phyloP scores from a whole-genome alignment of 176 grass and related monocot genomes.

The Oryza glumipatula region DNA sequence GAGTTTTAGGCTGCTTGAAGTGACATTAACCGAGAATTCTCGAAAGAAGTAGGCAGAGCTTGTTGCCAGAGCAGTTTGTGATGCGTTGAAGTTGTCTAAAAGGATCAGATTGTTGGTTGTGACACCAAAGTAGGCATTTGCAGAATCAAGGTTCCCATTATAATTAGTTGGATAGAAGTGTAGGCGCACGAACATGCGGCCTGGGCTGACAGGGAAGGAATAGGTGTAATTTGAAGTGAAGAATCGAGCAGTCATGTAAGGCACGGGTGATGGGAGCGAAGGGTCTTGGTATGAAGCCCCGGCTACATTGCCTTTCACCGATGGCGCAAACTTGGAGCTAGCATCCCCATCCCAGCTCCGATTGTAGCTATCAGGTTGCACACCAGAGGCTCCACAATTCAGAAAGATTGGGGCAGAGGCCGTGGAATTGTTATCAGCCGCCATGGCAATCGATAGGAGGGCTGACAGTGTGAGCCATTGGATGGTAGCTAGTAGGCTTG shows the following conservation, averaged over 20 bases:
- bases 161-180: constrained; percentile 67
- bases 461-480: constrained; percentile 28
- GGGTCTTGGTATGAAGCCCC: constrained; percentile 6
- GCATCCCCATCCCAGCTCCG: constrained; percentile 53
- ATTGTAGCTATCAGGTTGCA: neutral
- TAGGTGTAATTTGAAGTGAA: constrained; percentile 73
- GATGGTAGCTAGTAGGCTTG: constrained; percentile 13
- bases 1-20: constrained; percentile 45
- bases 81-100: constrained; percentile 61
- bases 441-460: neutral
- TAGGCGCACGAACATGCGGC: constrained; percentile 71
- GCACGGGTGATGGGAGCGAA: constrained; percentile 23
- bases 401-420: constrained; percentile 39
- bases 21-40: constrained; percentile 66
- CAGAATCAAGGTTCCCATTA: neutral
- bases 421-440: constrained; percentile 33
- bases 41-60: constrained; percentile 26
- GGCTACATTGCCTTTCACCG: neutral
- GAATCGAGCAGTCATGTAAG: constrained; percentile 48
- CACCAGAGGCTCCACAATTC: constrained; percentile 49
- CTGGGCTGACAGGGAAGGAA: constrained; percentile 50
- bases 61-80: constrained; percentile 23
- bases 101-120: constrained; percentile 31
- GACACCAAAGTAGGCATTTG: constrained; percentile 58
- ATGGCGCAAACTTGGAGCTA: constrained; percentile 57